phyloP scores from a whole-genome alignment of 108 stramenopile species.

The Pseudonitzschia pungens region DNA sequence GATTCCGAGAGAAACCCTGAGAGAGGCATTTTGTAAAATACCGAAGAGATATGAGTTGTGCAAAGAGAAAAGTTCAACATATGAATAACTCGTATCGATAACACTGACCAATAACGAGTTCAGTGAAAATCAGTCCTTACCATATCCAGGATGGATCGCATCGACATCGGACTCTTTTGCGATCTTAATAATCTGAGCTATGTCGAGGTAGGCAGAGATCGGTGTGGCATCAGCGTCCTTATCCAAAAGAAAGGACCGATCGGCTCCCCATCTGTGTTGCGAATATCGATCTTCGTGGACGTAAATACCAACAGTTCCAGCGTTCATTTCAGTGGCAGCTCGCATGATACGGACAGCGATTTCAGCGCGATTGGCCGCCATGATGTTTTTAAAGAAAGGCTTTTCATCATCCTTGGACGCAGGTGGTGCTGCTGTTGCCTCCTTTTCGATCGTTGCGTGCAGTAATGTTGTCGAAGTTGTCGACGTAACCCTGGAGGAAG shows the following conservation, averaged over 20 bases:
- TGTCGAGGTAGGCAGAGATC: slow-evolving; percentile 78
- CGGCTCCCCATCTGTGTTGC: slow-evolving; percentile 90
- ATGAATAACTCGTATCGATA: too few relatives aligned
- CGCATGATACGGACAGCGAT: slow-evolving; percentile 94
- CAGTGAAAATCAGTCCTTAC: not conserved
- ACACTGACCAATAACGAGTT: too few relatives aligned
- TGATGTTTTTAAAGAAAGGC: slow-evolving; percentile 52
- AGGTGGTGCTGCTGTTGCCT: not conserved
- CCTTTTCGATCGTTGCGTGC: slow-evolving; percentile 1
- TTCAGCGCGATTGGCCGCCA: slow-evolving; percentile 93
- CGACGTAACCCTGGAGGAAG: slow-evolving; percentile 2
- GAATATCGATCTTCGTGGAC: slow-evolving; percentile 87
- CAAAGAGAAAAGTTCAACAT: slow-evolving; percentile 19
- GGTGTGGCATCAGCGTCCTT: slow-evolving; percentile 59
- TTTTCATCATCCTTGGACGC: not conserved
- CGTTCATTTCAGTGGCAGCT: slow-evolving; percentile 84
- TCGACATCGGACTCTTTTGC: slow-evolving; percentile 78
- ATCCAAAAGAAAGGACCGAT: slow-evolving; percentile 73
- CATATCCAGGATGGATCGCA: slow-evolving; percentile 89
- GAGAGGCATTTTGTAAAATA: too few relatives aligned
- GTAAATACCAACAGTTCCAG: slow-evolving; percentile 85
- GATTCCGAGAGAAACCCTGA: slow-evolving; percentile 73
- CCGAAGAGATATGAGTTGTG: too few relatives aligned
- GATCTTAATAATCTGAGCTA: slow-evolving; percentile 71
- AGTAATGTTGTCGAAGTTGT: not conserved